phyloP scores from a whole-genome alignment of 805 yeast species.

The Scheffersomyces amazonensis region DNA sequence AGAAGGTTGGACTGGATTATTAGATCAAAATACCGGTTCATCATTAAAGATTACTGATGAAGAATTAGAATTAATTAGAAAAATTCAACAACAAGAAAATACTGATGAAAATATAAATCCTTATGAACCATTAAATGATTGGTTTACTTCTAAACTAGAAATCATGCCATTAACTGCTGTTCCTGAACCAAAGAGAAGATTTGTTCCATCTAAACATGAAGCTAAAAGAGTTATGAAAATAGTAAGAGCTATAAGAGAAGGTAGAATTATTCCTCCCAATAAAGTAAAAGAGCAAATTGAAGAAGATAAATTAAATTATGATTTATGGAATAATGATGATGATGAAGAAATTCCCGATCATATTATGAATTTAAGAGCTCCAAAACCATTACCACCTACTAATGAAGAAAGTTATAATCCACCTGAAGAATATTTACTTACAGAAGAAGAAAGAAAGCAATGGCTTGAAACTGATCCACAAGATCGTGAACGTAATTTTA shows the following conservation, averaged over 20 bases:
- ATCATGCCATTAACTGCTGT: conserved; percentile 88
- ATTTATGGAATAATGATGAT: conserved; percentile 76
- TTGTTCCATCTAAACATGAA: conserved; percentile 95
- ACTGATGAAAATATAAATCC: conserved; percentile 82
- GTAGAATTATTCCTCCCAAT: conserved; percentile 80
- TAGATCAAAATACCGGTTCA: conserved; percentile 86
- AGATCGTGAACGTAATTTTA: conserved; percentile 74
- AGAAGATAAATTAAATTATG: conserved; percentile 55
- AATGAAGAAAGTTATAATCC: conserved; percentile 97
- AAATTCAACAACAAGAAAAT: conserved; percentile 79
- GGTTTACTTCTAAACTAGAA: conserved; percentile 87
- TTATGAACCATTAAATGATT: conserved; percentile 90
- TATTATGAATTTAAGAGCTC: conserved; percentile 90
- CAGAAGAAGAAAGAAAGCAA: conserved; percentile 69
- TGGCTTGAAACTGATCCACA: conserved; percentile 70
- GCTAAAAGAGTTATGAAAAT: conserved; percentile 96
- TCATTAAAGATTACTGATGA: conserved; percentile 79
- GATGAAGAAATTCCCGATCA: conserved; percentile 61
- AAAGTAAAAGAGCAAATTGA: conserved; percentile 50
- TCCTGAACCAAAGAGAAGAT: conserved; percentile 97
- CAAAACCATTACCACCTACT: conserved; percentile 93
- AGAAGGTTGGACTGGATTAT: conserved; percentile 97
- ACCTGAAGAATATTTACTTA: conserved; percentile 87
- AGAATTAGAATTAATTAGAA: conserved; percentile 83
- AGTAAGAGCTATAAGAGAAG: conserved; percentile 94